Evolutionary conservation across 441 rosid species (phyloP).

Genomic region (Hura crepitans): DNA sequence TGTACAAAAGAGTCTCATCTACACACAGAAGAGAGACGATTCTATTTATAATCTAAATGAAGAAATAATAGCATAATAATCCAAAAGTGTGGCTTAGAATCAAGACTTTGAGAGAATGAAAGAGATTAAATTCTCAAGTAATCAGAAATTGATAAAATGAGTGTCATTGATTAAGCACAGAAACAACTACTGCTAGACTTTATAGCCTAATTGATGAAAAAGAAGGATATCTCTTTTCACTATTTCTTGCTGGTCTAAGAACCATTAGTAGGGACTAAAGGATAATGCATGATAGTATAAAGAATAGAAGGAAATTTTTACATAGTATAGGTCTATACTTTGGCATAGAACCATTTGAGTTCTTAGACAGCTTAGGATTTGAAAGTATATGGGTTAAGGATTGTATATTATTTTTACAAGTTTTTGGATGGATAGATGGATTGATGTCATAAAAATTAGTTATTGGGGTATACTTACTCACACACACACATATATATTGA

Average conservation of each 20-base stretch:
- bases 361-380: constrained; percentile 57
- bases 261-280: constrained; percentile 27
- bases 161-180: no score
- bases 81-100: no score
- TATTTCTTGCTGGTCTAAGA: constrained; percentile 32
- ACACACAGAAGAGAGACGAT: no score
- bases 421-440: constrained; percentile 60
- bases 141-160: no score
- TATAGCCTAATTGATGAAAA: constrained; percentile 47
- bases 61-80: no score
- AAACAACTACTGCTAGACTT: constrained; percentile 82
- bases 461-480: constrained; percentile 42
- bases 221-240: constrained; percentile 27
- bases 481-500: constrained; percentile 28
- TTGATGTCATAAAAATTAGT: constrained; percentile 35
- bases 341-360: constrained; percentile 53
- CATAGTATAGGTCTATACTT: constrained; percentile 64
- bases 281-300: constrained; percentile 46
- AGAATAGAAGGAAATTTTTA: constrained; percentile 38
- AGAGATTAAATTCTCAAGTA: no score
- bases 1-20: no score
- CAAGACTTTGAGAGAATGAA: no score
- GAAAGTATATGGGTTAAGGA: constrained; percentile 49
- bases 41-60: no score
- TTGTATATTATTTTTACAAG: constrained; percentile 84